Evolutionary conservation across 768 basidiomycete genomes (phyloP), one percentile per base, ranked within the genome.

Genomic region (Lactarius evosmus): DNA sequence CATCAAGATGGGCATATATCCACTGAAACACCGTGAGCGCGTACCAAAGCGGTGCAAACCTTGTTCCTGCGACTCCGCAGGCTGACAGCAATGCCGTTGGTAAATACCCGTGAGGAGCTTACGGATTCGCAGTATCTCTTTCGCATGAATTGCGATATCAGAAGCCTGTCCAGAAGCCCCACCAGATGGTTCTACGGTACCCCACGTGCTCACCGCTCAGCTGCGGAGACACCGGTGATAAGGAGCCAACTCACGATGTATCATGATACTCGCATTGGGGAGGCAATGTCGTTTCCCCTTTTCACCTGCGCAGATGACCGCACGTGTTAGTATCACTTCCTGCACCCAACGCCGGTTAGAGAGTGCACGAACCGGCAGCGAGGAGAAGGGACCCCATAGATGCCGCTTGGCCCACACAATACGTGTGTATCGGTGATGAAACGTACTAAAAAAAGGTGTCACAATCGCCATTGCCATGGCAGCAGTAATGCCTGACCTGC

Each of bases 111-210:
- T 97, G 58, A 98, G 78, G 4, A 88, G 74, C 65, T 90, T 84
- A 50, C 95, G 83, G 66, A 95, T 88, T 46, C 95, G 87, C 30
- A 98, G 82, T 70, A 98, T 98, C 77, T 98, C 95, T 74, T 90
- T 91, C 4, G 96, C 96, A 72, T 96, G 93, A 66, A 96, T 95
- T n/a, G 94, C 93, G 69, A 98, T 96, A 75, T 98, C 96, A 44
- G 89, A 88, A 25, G 96, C 96, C 74, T 96, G 95, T 4, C 96
- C 96, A 33, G 91, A 90, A 51, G 95, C 95, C 41, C 95, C 96
- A 60, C 96, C 96, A 38, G 94, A 96, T 0, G 96, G 96, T 75
- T 98, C 95, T 97, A 32, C 40, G 50, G 50, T 14, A 49, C 32
- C 52, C 38, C 14, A 44, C 33, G 53, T n/a, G 46, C 44, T 57